phyloP scores from a whole-genome alignment of 306 rosid species.

The Quercus gilva region DNA sequence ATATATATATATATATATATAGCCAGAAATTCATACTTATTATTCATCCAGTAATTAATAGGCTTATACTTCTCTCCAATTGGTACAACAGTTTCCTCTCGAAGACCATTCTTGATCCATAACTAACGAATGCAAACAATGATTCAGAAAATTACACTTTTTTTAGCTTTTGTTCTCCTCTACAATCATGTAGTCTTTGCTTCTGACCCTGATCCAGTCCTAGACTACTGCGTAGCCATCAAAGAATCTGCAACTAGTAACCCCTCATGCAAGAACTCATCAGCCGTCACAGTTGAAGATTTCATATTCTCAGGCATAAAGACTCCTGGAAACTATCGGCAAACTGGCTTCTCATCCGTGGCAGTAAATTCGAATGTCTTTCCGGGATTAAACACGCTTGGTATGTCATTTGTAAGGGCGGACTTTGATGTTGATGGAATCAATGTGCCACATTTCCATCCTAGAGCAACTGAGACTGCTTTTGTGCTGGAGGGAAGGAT shows the following conservation, averaged over 20 bases:
- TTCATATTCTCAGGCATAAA: conserved; percentile 73
- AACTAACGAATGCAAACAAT: conserved; percentile 20
- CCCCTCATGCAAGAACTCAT: conserved; percentile 69
- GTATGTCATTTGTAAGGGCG: conserved; percentile 78
- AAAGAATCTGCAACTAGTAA: conserved; percentile 16
- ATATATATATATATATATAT: conserved; percentile 4
- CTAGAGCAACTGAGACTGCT: conserved; percentile 83
- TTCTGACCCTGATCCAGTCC: conserved; percentile 90
- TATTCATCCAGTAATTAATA: background rate
- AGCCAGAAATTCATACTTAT: background rate
- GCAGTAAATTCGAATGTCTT: conserved; percentile 68
- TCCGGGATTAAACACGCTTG: conserved; percentile 91
- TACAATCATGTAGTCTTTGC: conserved; percentile 34
- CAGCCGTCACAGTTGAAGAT: conserved; percentile 61
- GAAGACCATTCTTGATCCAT: conserved; percentile 1
- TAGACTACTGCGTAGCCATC: conserved; percentile 71
- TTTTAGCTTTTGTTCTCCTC: conserved; percentile 32
- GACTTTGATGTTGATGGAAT: conserved; percentile 81
- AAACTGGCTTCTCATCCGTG: conserved; percentile 54
- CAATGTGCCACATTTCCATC: conserved; percentile 81
- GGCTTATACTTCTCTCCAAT: background rate
- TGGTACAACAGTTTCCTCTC: conserved; percentile 7
- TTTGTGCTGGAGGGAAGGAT: conserved; percentile 72
- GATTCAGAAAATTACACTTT: conserved; percentile 17
- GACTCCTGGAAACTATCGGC: conserved; percentile 51